A percentile compares a stretch with the other conserved stretches of the same genome.
These are phyloP conservation scores for Liriodendron chinense DNA, from an alignment of 164 flowering plant genomes.

Conservation along the genomic window DNA sequence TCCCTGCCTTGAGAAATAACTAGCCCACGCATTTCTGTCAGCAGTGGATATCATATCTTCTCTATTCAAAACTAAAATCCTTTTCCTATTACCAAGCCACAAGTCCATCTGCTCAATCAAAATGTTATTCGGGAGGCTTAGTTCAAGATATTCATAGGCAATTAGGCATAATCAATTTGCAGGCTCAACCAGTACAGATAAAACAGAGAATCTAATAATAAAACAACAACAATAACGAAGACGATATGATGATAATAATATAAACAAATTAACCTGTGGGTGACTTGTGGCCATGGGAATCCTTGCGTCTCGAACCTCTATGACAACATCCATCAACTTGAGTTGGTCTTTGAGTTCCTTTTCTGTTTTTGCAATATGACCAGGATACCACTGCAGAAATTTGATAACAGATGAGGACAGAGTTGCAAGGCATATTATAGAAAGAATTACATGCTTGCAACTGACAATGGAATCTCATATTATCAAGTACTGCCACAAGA, in stretches of 20 bases:
- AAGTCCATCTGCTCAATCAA: constrained; percentile 60
- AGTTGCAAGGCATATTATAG: background rate
- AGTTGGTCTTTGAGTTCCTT: constrained; percentile 88
- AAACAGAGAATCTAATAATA: background rate
- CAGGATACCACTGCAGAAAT: constrained; percentile 89
- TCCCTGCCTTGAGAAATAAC: constrained; percentile 76
- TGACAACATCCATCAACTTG: constrained; percentile 95
- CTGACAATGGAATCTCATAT: background rate
- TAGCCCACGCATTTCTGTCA: constrained; percentile 93
- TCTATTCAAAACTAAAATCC: constrained; percentile 83
- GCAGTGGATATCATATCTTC: constrained; percentile 97
- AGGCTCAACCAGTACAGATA: background rate
- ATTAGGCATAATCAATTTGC: background rate
- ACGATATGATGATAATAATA: background rate
- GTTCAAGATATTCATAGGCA: background rate
- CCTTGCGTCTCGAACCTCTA: constrained; percentile 97
- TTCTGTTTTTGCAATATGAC: constrained; percentile 94
- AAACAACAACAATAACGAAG: background rate
- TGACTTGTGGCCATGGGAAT: constrained; percentile 88
- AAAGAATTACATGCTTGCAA: background rate
- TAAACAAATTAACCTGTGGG: constrained; percentile 54
- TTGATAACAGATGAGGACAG: background rate
- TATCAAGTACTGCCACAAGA: constrained; percentile 1
- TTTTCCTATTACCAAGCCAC: constrained; percentile 88
- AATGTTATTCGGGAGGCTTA: background rate